Conservation (phyloP, 371 early-diverging fungal species). For the Mortierella sp. region DNA sequence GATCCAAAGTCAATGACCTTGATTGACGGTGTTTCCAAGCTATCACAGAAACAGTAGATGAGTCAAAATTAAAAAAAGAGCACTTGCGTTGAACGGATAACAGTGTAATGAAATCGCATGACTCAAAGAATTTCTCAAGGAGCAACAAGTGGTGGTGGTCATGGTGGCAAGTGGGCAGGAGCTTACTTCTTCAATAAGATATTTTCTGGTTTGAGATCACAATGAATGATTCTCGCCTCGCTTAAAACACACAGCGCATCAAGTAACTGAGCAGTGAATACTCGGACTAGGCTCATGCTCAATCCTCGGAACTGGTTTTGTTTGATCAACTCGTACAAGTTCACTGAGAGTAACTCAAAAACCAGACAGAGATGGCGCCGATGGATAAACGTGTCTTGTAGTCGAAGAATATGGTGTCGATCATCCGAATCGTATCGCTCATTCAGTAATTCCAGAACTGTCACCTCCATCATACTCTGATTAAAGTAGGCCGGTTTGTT, state of each 20-base stretch:
- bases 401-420: constrained; percentile 82
- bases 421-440: constrained; percentile 77
- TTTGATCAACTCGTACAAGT: constrained; percentile 94
- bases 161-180: not conserved
- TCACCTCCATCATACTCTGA: constrained; percentile 94
- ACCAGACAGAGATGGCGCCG: constrained; percentile 94
- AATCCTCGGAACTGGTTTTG: constrained; percentile 92
- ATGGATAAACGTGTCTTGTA: constrained; percentile 88
- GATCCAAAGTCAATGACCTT: constrained; percentile 99
- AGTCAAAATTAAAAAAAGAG: no score
- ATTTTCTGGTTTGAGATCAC: constrained; percentile 99
- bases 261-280: constrained; percentile 87
- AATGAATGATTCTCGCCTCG: constrained; percentile 92
- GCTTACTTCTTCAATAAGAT: constrained; percentile 87
- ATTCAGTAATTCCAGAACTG: constrained; percentile 85
- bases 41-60: no score
- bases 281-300: constrained; percentile 83
- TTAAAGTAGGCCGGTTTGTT: constrained; percentile 91
- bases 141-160: not conserved
- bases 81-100: no score
- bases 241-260: constrained; percentile 86
- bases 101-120: not conserved
- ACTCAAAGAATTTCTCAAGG: not conserved
- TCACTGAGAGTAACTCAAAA: constrained; percentile 93
- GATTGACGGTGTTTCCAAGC: constrained; percentile 81